A percentile compares a stretch with the other conserved stretches of the same genome.
These are phyloP conservation scores for Borealophlyctis nickersoniae DNA, from an alignment of 192 early-diverging fungal genomes.

Conservation along the genomic window DNA sequence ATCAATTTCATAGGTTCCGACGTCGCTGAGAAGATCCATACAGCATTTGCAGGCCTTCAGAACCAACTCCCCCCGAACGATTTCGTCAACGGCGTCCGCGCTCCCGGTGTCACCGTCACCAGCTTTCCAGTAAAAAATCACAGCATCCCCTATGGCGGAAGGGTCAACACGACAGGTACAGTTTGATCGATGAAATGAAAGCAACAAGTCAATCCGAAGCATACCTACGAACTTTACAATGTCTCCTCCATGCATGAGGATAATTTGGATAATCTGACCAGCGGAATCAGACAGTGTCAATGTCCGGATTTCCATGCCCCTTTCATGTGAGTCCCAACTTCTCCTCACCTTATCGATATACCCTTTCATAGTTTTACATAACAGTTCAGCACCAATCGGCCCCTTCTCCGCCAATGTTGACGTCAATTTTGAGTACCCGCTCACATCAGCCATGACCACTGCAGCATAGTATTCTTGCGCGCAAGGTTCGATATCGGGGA, in stretches of 20 bases:
- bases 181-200: background rate
- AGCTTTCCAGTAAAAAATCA: constrained; percentile 53
- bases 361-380: constrained; percentile 50
- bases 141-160: constrained; percentile 42
- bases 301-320: background rate
- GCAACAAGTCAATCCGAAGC: constrained; percentile 1
- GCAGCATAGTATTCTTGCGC: constrained; percentile 38
- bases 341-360: constrained; percentile 47
- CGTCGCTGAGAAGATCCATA: constrained; percentile 36
- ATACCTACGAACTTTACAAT: constrained; percentile 57
- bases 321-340: background rate
- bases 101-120: background rate
- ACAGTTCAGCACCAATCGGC: constrained; percentile 42
- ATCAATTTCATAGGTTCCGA: constrained; percentile 46
- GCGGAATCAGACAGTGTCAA: background rate
- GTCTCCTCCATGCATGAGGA: constrained; percentile 46
- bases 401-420: constrained; percentile 43
- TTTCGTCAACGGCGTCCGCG: constrained; percentile 22
- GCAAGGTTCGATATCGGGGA: constrained; percentile 24
- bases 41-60: constrained; percentile 48
- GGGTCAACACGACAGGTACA: background rate
- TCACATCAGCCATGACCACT: constrained; percentile 52
- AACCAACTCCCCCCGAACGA: constrained; percentile 42
- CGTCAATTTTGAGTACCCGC: constrained; percentile 44
- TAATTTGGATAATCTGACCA: constrained; percentile 49